Evolutionary conservation across 2,329 filamentous ascomycete species (phyloP).

Genomic region (Onygenales sp.): DNA sequence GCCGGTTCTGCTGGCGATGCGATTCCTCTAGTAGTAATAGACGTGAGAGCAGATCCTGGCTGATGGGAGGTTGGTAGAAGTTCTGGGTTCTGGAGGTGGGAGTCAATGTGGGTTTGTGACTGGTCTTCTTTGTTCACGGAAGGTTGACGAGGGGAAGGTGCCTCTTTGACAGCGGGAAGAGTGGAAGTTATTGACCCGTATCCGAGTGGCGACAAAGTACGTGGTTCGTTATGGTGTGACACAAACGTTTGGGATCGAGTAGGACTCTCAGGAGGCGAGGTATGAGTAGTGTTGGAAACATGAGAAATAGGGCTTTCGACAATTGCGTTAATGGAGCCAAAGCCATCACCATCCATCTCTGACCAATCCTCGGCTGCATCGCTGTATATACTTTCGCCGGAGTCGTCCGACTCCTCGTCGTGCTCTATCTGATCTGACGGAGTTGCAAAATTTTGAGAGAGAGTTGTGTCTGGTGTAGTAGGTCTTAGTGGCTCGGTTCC

Average conservation of each 20-base stretch:
- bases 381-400: constrained; percentile 39
- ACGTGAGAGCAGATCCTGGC: no score
- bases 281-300: background rate
- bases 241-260: background rate
- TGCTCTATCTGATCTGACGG: constrained; percentile 10
- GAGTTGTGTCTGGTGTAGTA: background rate
- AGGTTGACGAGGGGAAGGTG: no score
- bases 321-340: constrained; percentile 43
- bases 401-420: constrained; percentile 30
- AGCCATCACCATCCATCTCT: constrained; percentile 32
- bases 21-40: no score
- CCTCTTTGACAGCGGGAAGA: no score
- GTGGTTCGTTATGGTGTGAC: background rate
- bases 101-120: no score
- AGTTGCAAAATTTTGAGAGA: background rate
- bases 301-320: constrained; percentile 14
- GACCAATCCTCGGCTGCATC: constrained; percentile 32
- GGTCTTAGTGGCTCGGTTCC: background rate
- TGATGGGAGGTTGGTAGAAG: no score
- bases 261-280: constrained; percentile 1
- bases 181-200: no score
- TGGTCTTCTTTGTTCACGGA: no score
- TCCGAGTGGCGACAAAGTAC: background rate
- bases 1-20: no score
- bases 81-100: no score